Evolutionary conservation across 2,329 filamentous ascomycete genomes (phyloP).

Genomic region (Drechslerella stenobrocha): DNA sequence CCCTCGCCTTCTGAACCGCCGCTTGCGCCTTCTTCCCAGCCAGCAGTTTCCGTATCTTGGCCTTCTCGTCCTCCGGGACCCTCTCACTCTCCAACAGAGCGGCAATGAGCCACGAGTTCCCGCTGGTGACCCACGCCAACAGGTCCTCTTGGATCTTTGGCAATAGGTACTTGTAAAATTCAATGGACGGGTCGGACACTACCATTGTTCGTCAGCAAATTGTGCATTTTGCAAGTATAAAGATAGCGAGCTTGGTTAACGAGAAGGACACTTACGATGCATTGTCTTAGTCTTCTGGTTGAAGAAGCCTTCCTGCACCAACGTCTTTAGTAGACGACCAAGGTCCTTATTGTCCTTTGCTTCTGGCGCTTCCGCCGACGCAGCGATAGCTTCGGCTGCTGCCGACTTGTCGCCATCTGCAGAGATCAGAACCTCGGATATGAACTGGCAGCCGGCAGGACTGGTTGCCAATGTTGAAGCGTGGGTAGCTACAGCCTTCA

Average conservation of each 20-base stretch:
- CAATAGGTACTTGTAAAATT: slow-evolving; percentile 82
- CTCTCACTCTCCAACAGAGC: slow-evolving; percentile 69
- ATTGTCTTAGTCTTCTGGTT: slow-evolving; percentile 69
- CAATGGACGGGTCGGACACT: slow-evolving; percentile 72
- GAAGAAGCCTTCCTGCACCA: slow-evolving; percentile 86
- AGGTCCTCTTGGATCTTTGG: slow-evolving; percentile 74
- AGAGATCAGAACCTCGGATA: slow-evolving; percentile 78
- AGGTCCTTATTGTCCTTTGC: slow-evolving; percentile 60
- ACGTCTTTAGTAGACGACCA: slow-evolving; percentile 83
- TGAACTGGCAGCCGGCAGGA: slow-evolving; percentile 82
- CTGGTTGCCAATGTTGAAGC: slow-evolving; percentile 71
- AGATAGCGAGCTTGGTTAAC: neutral
- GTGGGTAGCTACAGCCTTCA: slow-evolving; percentile 71
- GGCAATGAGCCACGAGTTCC: slow-evolving; percentile 83
- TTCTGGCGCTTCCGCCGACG: slow-evolving; percentile 57
- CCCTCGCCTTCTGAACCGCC: slow-evolving; percentile 71
- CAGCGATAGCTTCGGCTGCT: slow-evolving; percentile 69
- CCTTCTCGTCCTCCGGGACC: slow-evolving; percentile 64
- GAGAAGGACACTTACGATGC: slow-evolving; percentile 24
- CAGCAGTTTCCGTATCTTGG: slow-evolving; percentile 59
- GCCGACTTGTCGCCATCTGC: slow-evolving; percentile 74
- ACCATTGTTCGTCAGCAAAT: slow-evolving; percentile 59
- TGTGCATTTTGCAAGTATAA: too few species aligned
- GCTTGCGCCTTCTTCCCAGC: slow-evolving; percentile 34
- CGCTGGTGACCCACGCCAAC: slow-evolving; percentile 80